Evolutionary conservation across 345 rosid species (phyloP), one percentile per base, ranked within the genome.

Genomic region (Mangifera indica): DNA sequence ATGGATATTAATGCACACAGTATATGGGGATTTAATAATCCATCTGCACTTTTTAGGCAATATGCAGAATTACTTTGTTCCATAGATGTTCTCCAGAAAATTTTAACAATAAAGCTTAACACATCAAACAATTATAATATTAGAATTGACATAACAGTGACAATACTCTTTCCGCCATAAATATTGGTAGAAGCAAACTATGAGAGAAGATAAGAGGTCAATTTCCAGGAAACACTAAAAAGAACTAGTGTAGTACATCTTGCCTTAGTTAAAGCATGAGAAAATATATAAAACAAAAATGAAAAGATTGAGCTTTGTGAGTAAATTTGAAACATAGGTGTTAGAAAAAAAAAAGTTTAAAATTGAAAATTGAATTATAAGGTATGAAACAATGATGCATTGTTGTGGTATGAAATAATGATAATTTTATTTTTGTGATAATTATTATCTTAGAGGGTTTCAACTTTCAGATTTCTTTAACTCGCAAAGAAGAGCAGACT

Each of bases 401-500:
- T 40, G 25, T 34, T 18, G 5, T 10, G 61, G 17, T 10, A 69
- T 29, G 32, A 29, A 29, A 29, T 29, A 29, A 29, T 29, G 11
- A 37, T 29, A 34, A 10, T 37, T 20, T 14, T 6, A 56, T 54
- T 18, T 62, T 44, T 48, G 2, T 1, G 40, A 58, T 25, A 11
- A 69, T 69, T 29, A 44, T 69, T 45, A 37, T 44, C 40, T 12
- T 42, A 24, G 7, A 73, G 51, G 34, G 72, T 24, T 73, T 44
- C 69, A 21, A 66, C 59, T 21, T 62, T 74, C 40, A 34, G 49
- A 13, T 67, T 69, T 63, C 45, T 13, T 51, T 51, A 60, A 32
- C 58, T 63, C 56, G 4, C 40, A 34, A 48, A 58, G 44, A 71
- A 72, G 9, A 67, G 65, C 73, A 69, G 37, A 24, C 10, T 45